Percentiles rank a stretch among this genome's conserved stretches.
These are phyloP conservation scores for Carex cristatella DNA, from an alignment of 176 grass and related monocot genomes.

Conservation along the genomic window DNA sequence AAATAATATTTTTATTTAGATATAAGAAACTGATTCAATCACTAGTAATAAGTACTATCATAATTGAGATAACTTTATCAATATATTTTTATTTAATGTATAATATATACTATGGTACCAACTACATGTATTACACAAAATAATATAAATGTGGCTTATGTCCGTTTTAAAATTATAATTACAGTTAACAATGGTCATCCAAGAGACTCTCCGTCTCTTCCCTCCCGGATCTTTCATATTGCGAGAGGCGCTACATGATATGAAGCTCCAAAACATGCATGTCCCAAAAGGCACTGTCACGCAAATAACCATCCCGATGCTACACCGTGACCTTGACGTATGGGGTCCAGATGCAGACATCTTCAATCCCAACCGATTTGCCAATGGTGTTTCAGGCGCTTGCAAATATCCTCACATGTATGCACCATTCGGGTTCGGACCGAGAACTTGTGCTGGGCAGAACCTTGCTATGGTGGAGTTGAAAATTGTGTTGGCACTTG, in stretches of 20 bases:
- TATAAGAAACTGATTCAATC: background rate
- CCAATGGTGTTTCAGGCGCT: conserved; percentile 37
- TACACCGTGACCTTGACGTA: conserved; percentile 35
- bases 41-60: background rate
- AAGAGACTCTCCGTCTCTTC: conserved; percentile 62
- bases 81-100: background rate
- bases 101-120: background rate
- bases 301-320: conserved; percentile 19
- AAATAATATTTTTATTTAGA: background rate
- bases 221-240: conserved; percentile 29
- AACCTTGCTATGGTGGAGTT: conserved; percentile 78
- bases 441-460: conserved; percentile 55
- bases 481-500: conserved; percentile 50
- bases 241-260: conserved; percentile 40
- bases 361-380: conserved; percentile 62
- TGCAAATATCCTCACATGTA: conserved; percentile 51
- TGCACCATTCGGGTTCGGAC: conserved; percentile 56
- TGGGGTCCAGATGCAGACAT: conserved; percentile 40
- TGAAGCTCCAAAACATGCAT: conserved; percentile 35
- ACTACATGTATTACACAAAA: background rate
- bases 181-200: conserved; percentile 81
- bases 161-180: conserved; percentile 5
- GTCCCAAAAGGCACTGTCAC: conserved; percentile 54
- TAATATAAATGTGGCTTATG: conserved; percentile 24
- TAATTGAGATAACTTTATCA: conserved; percentile 9